A percentile compares a stretch with the other conserved stretches of the same genome.
These are phyloP conservation scores for Cucurbitaria berberidis DNA, from an alignment of 2,329 filamentous ascomycete species.

Conservation along the genomic window DNA sequence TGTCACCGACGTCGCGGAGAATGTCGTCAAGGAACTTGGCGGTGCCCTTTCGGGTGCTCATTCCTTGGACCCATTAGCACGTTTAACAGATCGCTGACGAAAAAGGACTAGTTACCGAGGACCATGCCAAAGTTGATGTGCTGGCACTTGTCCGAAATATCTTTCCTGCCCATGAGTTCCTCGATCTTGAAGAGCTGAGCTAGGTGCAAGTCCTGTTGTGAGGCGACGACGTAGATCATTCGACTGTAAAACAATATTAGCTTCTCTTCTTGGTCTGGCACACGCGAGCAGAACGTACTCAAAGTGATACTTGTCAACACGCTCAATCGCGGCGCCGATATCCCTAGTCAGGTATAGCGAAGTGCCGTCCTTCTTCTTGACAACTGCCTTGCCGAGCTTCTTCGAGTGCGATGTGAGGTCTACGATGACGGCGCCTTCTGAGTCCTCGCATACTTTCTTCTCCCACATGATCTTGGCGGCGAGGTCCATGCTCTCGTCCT, in stretches of 20 bases:
- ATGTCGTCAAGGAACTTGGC: constrained; percentile 59
- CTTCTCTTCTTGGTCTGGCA: neutral
- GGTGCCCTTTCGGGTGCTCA: constrained; percentile 69
- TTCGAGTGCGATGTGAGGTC: constrained; percentile 74
- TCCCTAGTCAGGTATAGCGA: constrained; percentile 73
- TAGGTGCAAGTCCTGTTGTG: constrained; percentile 69
- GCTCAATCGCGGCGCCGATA: constrained; percentile 69
- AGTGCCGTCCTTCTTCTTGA: constrained; percentile 71
- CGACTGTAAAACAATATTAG: constrained; percentile 43
- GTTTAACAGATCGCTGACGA: neutral
- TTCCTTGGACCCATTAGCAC: constrained; percentile 36
- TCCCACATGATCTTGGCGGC: constrained; percentile 66
- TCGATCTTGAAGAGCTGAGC: constrained; percentile 70
- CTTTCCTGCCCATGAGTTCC: constrained; percentile 66
- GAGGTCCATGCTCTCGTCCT: constrained; percentile 65
- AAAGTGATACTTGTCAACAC: constrained; percentile 66
- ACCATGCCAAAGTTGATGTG: constrained; percentile 73
- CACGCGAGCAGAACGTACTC: constrained; percentile 48
- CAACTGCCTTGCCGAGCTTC: constrained; percentile 70
- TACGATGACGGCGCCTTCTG: constrained; percentile 70
- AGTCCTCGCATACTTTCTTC: constrained; percentile 66
- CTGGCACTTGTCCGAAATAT: constrained; percentile 64
- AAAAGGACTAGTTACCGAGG: constrained; percentile 49
- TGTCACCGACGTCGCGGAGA: constrained; percentile 72
- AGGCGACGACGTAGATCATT: constrained; percentile 72